Percentiles rank a stretch among this genome's conserved stretches.
These are phyloP conservation scores for Rutstroemia sp. DNA, from an alignment of 2,329 filamentous ascomycete species.

Conservation along the genomic window DNA sequence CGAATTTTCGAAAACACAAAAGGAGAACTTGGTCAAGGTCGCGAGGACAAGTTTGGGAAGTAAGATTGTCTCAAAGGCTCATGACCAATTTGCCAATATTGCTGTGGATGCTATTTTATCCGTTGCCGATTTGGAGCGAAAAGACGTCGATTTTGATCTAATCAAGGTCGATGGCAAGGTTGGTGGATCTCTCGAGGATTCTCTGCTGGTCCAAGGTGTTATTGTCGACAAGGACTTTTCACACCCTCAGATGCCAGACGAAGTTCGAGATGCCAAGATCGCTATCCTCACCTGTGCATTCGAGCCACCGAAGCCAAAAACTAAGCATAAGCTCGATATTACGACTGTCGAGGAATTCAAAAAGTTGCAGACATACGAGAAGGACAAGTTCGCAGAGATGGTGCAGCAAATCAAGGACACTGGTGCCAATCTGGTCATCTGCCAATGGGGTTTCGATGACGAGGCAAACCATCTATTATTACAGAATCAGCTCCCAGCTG, in stretches of 20 bases:
- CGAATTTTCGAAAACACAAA: conserved; percentile 73
- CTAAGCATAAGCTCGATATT: conserved; percentile 98
- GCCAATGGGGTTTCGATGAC: conserved; percentile 99
- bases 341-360: conserved; percentile 97
- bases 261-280: conserved; percentile 92
- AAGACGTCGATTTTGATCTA: conserved; percentile 96
- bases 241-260: conserved; percentile 96
- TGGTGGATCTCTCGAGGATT: conserved; percentile 86
- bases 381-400: conserved; percentile 96
- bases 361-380: conserved; percentile 92
- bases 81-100: conserved; percentile 96
- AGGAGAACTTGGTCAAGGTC: conserved; percentile 83
- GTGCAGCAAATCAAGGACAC: conserved; percentile 97
- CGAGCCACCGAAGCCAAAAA: conserved; percentile 98
- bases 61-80: conserved; percentile 98
- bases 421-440: conserved; percentile 94
- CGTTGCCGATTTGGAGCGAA: conserved; percentile 90
- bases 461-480: conserved; percentile 96
- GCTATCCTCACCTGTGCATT: conserved; percentile 97
- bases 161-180: conserved; percentile 99
- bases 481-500: conserved; percentile 91
- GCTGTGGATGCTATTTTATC: conserved; percentile 95
- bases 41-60: conserved; percentile 93
- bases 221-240: conserved; percentile 99
- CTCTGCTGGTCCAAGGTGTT: conserved; percentile 91